These are phyloP conservation scores for Raphanus hybrid DNA, from an alignment of 441 rosid genomes.

Conservation along the genomic window DNA sequence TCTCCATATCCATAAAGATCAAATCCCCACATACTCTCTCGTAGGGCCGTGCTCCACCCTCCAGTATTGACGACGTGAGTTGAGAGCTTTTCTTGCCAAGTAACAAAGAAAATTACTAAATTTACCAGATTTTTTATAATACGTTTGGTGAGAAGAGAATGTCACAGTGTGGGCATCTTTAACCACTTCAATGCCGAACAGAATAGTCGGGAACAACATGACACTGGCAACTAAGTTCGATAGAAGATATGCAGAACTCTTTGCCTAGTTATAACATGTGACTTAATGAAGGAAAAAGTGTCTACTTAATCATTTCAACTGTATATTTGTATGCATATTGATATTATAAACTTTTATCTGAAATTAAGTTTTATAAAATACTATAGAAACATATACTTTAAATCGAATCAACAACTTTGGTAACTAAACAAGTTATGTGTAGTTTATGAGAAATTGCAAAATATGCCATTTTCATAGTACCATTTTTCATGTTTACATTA, in stretches of 20 bases:
- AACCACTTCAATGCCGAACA: not conserved
- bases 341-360: too few species aligned
- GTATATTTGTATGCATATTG: too few species aligned
- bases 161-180: not conserved
- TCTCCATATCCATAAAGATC: constrained; percentile 2
- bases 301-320: not conserved
- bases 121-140: not conserved
- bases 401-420: too few species aligned
- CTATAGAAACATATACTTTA: too few species aligned
- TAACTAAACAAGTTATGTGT: too few species aligned
- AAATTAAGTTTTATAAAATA: too few species aligned
- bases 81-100: constrained; percentile 1
- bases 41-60: constrained; percentile 1
- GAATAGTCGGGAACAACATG: not conserved
- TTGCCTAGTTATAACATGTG: too few species aligned
- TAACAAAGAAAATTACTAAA: not conserved
- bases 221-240: not conserved
- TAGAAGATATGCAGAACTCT: too few species aligned
- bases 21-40: not conserved
- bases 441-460: too few species aligned
- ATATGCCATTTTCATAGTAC: too few species aligned
- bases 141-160: not conserved
- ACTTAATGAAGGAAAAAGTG: not conserved
- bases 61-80: not conserved
- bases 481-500: too few species aligned